Percentiles rank a stretch among this genome's conserved stretches.
phyloP scores from a whole-genome alignment of 1,284 basidiomycete species.

The Irpex sp. region DNA sequence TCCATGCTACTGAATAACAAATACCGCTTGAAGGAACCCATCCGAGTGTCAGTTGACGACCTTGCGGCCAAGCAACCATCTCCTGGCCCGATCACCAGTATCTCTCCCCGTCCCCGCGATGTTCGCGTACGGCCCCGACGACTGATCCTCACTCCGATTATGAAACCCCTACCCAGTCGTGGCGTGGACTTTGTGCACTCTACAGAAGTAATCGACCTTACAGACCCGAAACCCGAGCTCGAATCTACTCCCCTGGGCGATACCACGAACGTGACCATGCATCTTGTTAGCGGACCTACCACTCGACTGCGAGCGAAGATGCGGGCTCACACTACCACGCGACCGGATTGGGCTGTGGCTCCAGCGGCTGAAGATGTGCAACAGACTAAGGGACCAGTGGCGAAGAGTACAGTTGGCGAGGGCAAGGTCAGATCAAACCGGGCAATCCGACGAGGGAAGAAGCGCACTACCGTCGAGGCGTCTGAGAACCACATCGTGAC shows the following conservation, averaged over 20 bases:
- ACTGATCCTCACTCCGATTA: neutral
- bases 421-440: neutral
- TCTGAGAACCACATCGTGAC: neutral
- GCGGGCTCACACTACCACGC: neutral
- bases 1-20: too few species aligned
- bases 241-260: neutral
- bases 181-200: neutral
- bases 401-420: neutral
- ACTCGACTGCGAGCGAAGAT: neutral
- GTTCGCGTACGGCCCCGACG: neutral
- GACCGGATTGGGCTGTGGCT: neutral
- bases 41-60: too few species aligned
- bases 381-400: neutral
- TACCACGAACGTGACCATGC: neutral
- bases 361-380: neutral
- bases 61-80: too few species aligned
- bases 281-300: neutral
- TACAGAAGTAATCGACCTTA: neutral
- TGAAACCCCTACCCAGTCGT: neutral
- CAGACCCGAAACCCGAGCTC: neutral
- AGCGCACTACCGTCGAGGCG: neutral
- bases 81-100: too few species aligned
- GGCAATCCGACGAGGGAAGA: neutral
- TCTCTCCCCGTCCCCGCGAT: neutral
- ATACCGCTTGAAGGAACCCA: too few species aligned